A percentile compares a stretch with the other conserved stretches of the same genome.
phyloP scores from a whole-genome alignment of 768 basidiomycete genomes.

The Inosperma sp. region DNA sequence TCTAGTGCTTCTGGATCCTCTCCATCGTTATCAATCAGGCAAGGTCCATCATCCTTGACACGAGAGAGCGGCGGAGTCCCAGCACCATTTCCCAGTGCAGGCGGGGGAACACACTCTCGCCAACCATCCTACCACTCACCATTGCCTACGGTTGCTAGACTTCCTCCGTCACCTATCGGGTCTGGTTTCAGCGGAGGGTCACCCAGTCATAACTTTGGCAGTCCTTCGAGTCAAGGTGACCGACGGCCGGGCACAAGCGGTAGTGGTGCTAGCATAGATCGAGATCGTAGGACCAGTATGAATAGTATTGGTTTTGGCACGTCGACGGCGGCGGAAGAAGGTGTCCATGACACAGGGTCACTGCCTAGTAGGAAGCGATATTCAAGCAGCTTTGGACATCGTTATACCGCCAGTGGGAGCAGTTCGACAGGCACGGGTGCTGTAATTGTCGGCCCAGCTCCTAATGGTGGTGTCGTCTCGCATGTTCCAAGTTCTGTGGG shows the following conservation, averaged over 20 bases:
- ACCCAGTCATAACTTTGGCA: constrained; percentile 19
- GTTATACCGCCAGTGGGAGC: constrained; percentile 43
- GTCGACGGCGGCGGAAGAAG: constrained; percentile 15
- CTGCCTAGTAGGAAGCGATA: constrained; percentile 54
- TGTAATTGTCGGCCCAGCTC: constrained; percentile 25
- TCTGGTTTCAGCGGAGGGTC: constrained; percentile 15
- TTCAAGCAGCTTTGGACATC: constrained; percentile 74
- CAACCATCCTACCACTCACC: constrained; percentile 15
- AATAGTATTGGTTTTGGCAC: constrained; percentile 14
- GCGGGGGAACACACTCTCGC: constrained; percentile 13
- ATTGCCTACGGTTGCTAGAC: constrained; percentile 16
- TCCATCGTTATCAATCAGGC: constrained; percentile 31
- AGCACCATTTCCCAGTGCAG: neutral
- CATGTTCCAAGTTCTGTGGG: too few species aligned
- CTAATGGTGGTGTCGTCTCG: constrained; percentile 12
- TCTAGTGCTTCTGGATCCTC: constrained; percentile 31
- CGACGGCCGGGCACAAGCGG: constrained; percentile 21
- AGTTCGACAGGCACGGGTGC: constrained; percentile 30
- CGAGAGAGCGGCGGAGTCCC: constrained; percentile 9
- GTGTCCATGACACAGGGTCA: constrained; percentile 11
- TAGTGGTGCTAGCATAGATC: constrained; percentile 17
- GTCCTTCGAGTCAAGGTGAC: constrained; percentile 29
- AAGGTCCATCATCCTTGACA: constrained; percentile 20
- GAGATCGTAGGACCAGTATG: constrained; percentile 17
- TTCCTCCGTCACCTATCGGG: constrained; percentile 28